Evolutionary conservation across 306 rosid species (phyloP).

Genomic region (Sindora glabra): DNA sequence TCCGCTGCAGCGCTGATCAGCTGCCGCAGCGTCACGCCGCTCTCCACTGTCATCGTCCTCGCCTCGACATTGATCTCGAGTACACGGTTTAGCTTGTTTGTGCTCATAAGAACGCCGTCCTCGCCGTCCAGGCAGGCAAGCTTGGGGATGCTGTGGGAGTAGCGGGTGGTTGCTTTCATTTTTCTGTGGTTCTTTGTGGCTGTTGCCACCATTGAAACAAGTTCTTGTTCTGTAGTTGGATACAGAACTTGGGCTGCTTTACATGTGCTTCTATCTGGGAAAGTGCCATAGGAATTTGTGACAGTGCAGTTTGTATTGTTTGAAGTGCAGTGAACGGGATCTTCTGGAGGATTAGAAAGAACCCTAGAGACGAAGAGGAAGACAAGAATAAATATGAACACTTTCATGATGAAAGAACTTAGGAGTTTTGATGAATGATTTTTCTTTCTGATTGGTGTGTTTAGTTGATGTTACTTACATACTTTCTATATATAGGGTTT

Average conservation of each 20-base stretch:
- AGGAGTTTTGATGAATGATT: too few species aligned
- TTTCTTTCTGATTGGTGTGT: too few species aligned
- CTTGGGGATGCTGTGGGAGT: conserved; percentile 46
- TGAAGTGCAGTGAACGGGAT: conserved; percentile 30
- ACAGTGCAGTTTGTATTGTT: conserved; percentile 31
- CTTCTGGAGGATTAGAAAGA: conserved; percentile 26
- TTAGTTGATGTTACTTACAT: too few species aligned
- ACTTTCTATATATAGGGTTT: too few species aligned
- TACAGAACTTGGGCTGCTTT: conserved; percentile 15
- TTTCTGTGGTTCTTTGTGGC: conserved; percentile 19
- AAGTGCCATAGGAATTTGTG: conserved; percentile 42
- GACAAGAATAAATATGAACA: background rate
- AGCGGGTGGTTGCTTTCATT: conserved; percentile 36
- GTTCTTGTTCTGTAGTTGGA: conserved; percentile 34
- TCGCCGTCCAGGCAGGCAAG: conserved; percentile 31
- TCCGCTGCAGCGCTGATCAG: conserved; percentile 32
- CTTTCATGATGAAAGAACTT: too few species aligned
- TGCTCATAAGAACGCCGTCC: conserved; percentile 46
- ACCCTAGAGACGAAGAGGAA: background rate
- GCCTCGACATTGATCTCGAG: conserved; percentile 15
- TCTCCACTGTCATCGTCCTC: conserved; percentile 30
- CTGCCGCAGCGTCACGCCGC: conserved; percentile 36
- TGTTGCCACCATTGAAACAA: conserved; percentile 19
- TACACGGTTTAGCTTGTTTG: conserved; percentile 23
- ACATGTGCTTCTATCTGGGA: conserved; percentile 38